Conservation (phyloP, 495 filamentous ascomycete genomes). For the Penicillium tannophilum region DNA sequence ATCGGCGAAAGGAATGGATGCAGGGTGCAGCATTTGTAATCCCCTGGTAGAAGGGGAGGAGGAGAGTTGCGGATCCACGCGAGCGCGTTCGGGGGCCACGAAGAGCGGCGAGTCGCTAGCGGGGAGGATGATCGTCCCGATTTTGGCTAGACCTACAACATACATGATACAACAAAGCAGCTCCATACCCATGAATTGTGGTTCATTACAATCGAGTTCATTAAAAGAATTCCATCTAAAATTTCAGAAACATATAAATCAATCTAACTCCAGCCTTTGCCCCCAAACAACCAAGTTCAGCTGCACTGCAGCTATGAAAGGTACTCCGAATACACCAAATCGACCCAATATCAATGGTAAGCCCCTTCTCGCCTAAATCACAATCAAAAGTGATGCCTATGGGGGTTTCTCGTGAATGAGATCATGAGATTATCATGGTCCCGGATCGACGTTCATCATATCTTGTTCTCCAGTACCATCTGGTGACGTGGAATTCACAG, state of each 20-base stretch:
- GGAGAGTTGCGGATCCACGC: constrained; percentile 26
- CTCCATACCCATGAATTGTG: neutral
- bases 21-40: constrained; percentile 19
- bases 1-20: constrained; percentile 12
- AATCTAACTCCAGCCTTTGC: neutral
- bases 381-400: neutral
- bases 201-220: neutral
- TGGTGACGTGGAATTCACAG: neutral
- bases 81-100: constrained; percentile 20
- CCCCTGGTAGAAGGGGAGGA: constrained; percentile 6
- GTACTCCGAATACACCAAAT: neutral
- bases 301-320: neutral
- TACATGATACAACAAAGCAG: neutral
- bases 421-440: neutral
- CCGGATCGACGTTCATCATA: neutral
- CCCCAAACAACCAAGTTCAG: neutral
- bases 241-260: too few relatives aligned
- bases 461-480: neutral
- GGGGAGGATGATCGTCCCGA: constrained; percentile 15
- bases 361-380: neutral
- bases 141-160: neutral
- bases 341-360: neutral
- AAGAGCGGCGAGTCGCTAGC: constrained; percentile 14
- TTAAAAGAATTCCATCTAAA: too few relatives aligned
- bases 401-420: neutral